Evolutionary conservation across 176 grass and related monocot species (phyloP).

Genomic region (Phoenix dactylifera): DNA sequence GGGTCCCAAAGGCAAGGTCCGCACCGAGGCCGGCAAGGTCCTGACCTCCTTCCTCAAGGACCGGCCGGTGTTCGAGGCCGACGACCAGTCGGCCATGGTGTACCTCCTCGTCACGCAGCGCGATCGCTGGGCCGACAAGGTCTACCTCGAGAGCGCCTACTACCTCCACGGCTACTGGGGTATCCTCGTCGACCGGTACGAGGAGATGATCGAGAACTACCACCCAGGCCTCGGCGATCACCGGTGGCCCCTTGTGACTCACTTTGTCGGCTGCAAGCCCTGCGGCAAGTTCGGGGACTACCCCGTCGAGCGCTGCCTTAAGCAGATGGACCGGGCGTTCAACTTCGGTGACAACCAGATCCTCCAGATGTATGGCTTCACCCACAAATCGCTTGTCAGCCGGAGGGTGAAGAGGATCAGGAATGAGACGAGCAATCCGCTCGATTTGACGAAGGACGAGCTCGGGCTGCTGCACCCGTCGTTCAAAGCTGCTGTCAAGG

Average conservation of each 20-base stretch:
- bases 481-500: slow-evolving; percentile 63
- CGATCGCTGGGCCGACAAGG: slow-evolving; percentile 6
- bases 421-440: slow-evolving; percentile 1
- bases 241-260: slow-evolving; percentile 6
- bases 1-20: slow-evolving; percentile 1
- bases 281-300: slow-evolving; percentile 10
- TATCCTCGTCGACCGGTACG: slow-evolving; percentile 5
- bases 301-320: slow-evolving; percentile 6
- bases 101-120: slow-evolving; percentile 10
- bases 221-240: slow-evolving; percentile 5
- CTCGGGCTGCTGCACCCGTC: slow-evolving; percentile 80
- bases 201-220: slow-evolving; percentile 7
- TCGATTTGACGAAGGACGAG: slow-evolving; percentile 13
- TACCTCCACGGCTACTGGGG: background rate
- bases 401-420: slow-evolving; percentile 3
- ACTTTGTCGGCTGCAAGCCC: background rate
- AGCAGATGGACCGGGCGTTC: slow-evolving; percentile 9
- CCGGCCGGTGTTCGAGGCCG: slow-evolving; percentile 6
- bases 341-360: slow-evolving; percentile 8
- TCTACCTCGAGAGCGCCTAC: slow-evolving; percentile 5
- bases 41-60: slow-evolving; percentile 4
- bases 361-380: slow-evolving; percentile 4
- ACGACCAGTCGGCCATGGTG: background rate
- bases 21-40: slow-evolving; percentile 4
- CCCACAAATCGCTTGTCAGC: slow-evolving; percentile 1